Evolutionary conservation across 108 stramenopile species (phyloP).

Genomic region (Cyclostephanos tholiformis): DNA sequence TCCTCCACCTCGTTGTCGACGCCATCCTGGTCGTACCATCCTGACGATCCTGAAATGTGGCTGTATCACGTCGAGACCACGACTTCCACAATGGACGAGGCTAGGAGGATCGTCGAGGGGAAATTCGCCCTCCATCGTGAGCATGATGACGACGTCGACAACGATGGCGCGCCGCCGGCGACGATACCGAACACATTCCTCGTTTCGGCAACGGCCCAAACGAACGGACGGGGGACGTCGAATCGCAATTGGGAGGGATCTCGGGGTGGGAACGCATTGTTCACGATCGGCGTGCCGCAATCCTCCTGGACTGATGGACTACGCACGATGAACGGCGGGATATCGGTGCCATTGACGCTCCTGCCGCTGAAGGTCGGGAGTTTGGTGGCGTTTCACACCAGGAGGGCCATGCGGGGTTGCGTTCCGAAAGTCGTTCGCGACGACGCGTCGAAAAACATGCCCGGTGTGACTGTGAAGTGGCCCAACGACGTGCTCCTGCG

Average conservation of each 20-base stretch:
- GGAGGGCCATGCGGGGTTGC: conserved; percentile 25
- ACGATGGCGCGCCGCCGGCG: background rate
- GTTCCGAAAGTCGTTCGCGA: conserved; percentile 3
- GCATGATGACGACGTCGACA: background rate
- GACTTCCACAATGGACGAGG: conserved; percentile 55
- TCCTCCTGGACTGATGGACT: conserved; percentile 49
- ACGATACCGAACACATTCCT: conserved; percentile 35
- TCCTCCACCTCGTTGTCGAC: background rate
- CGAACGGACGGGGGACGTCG: conserved; percentile 47
- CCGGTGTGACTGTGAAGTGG: conserved; percentile 86
- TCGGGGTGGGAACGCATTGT: conserved; percentile 45
- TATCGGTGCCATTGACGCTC: conserved; percentile 56
- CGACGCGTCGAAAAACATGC: background rate
- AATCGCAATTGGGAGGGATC: conserved; percentile 47
- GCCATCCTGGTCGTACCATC: conserved; percentile 22
- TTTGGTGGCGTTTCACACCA: conserved; percentile 55
- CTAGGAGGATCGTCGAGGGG: conserved; percentile 37
- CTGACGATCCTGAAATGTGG: conserved; percentile 40
- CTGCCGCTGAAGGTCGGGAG: conserved; percentile 66
- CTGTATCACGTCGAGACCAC: conserved; percentile 51
- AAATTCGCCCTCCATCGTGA: conserved; percentile 21
- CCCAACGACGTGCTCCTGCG: conserved; percentile 91
- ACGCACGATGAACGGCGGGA: conserved; percentile 33
- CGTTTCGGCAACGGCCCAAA: conserved; percentile 48
- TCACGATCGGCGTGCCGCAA: conserved; percentile 51